Evolutionary conservation across 805 yeast species (phyloP).

Genomic region (Danielozyma ontarioensis): DNA sequence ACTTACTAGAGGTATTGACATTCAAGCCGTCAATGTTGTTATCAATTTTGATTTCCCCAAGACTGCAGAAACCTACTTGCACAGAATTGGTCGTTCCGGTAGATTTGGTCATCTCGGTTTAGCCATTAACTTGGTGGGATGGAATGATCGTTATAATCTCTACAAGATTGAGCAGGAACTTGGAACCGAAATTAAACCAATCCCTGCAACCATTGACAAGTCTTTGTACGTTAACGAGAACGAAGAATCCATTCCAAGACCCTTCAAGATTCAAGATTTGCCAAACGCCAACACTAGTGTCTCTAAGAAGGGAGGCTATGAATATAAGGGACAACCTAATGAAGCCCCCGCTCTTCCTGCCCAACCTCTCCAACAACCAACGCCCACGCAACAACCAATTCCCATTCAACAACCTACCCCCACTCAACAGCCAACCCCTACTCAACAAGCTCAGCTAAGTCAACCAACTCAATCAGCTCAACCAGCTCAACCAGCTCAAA

Average conservation of each 20-base stretch:
- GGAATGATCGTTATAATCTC: slow-evolving; percentile 92
- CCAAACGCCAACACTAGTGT: slow-evolving; percentile 40
- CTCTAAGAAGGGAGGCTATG: slow-evolving; percentile 30
- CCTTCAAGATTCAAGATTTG: slow-evolving; percentile 70
- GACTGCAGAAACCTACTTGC: slow-evolving; percentile 94
- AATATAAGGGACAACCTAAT: slow-evolving; percentile 43
- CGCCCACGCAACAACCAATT: slow-evolving; percentile 5
- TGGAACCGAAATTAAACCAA: slow-evolving; percentile 95
- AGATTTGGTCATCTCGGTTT: slow-evolving; percentile 98
- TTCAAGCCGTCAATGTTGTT: slow-evolving; percentile 97
- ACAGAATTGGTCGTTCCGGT: slow-evolving; percentile 98
- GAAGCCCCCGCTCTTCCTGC: slow-evolving; percentile 9
- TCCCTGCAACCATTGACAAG: slow-evolving; percentile 89
- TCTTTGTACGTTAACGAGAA: slow-evolving; percentile 83
- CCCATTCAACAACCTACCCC: slow-evolving; percentile 4
- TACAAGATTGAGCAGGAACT: slow-evolving; percentile 95
- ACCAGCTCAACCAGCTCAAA: slow-evolving; percentile 10
- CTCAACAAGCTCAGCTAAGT: slow-evolving; percentile 4
- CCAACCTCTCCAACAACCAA: slow-evolving; percentile 2
- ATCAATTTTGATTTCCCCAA: slow-evolving; percentile 98
- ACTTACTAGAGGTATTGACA: slow-evolving; percentile 96
- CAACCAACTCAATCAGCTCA: slow-evolving; percentile 2
- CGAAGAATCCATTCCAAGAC: slow-evolving; percentile 72
- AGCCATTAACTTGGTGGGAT: slow-evolving; percentile 92
- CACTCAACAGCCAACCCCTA: slow-evolving; percentile 9